Evolutionary conservation across 768 basidiomycete species (phyloP).

Genomic region (Boletus rubescentipes): DNA sequence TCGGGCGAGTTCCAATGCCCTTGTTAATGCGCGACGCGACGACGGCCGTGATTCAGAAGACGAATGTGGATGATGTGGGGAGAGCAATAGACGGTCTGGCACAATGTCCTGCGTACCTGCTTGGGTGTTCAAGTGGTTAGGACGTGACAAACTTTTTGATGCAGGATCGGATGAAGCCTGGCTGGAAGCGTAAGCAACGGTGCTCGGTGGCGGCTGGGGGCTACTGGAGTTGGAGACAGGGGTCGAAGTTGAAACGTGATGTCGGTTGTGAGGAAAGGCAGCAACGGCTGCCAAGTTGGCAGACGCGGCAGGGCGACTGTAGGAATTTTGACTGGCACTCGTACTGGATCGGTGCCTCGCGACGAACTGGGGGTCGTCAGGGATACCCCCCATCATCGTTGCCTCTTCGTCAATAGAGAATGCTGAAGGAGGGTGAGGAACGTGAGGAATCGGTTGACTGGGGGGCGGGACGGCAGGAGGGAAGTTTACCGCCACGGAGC

Average conservation of each 20-base stretch:
- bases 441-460: slow-evolving; percentile 67
- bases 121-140: slow-evolving; percentile 20
- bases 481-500: slow-evolving; percentile 62
- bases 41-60: slow-evolving; percentile 57
- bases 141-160: slow-evolving; percentile 49
- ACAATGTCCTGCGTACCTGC: slow-evolving; percentile 39
- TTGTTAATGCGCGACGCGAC: slow-evolving; percentile 81
- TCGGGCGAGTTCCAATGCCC: slow-evolving; percentile 83
- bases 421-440: slow-evolving; percentile 42
- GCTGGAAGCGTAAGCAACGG: slow-evolving; percentile 30
- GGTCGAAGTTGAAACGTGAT: slow-evolving; percentile 31
- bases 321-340: slow-evolving; percentile 32
- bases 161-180: slow-evolving; percentile 60
- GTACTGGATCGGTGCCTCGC: slow-evolving; percentile 38
- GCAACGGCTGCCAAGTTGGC: slow-evolving; percentile 58
- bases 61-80: slow-evolving; percentile 43
- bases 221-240: slow-evolving; percentile 28
- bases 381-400: slow-evolving; percentile 21
- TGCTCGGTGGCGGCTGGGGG: slow-evolving; percentile 23
- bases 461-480: slow-evolving; percentile 74
- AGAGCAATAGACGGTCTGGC: slow-evolving; percentile 44
- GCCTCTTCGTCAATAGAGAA: slow-evolving; percentile 19
- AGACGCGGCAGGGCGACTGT: slow-evolving; percentile 39
- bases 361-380: slow-evolving; percentile 30
- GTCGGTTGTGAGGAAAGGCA: slow-evolving; percentile 56